Evolutionary conservation across 2,329 filamentous ascomycete species (phyloP), one percentile per base, ranked within the genome.

Genomic region (Stemphylium beticola): DNA sequence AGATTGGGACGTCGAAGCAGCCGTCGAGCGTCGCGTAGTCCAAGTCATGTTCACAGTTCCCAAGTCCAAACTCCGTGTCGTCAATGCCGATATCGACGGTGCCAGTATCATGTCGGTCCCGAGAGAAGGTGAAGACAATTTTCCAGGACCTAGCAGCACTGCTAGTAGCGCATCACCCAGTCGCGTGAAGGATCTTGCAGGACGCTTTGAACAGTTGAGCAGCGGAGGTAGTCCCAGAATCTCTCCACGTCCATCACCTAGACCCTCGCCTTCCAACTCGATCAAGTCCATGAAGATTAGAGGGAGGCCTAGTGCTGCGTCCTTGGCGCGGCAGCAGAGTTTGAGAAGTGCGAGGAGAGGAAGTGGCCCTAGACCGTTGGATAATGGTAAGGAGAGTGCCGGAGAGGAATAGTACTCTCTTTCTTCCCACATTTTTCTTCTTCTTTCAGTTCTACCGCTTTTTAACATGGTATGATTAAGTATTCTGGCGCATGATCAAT

Each of bases 21-120:
- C 79, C 4, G 79, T 77, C 1, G 74, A 76, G 45, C 71, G 76
- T 18, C 64, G 80, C 4, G 78, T 81, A 4, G 79, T 82, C n/a
- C 80, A 81, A 50, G 77, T 83, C 70, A 95, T 96, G 85, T 98
- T 96, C 75, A 97, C 93, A 0, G 92, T 97, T 56, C 93, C 95
- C 2, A 92, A 89, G 73, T 89, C 93, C 74, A 86, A 87, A 64
- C 77, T 98, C 59, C 81, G 93, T 22, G 92, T 98, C n/a, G 93
- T 97, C 17, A 98, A 98, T 14, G 73, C 73, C 2, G 73, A 75
- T 50, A 50, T 69, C 0, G 72, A 75, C 31, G 59, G 66, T 1
- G 62, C 53, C 15, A 71, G 66, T 17, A 48, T 75, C 2, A 43
- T 74, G 10, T 71, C 62, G 18, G 34, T 72, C 4, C 61, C 64